Percentiles rank a stretch among this genome's conserved stretches.
These are phyloP conservation scores for Suhomyces tanzawaensis DNA, from an alignment of 805 yeast genomes.

Conservation along the genomic window DNA sequence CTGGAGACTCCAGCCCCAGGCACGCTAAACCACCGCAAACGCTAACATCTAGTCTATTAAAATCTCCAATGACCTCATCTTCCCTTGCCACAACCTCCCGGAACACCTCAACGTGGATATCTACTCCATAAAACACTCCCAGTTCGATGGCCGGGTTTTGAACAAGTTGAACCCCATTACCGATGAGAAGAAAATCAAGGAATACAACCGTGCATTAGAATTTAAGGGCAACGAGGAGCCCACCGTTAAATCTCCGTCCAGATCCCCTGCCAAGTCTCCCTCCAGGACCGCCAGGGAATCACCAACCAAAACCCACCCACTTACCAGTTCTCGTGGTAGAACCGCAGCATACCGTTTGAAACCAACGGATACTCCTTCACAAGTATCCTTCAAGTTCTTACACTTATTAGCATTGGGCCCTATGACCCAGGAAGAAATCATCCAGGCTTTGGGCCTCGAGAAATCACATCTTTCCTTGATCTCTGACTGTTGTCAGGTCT, in stretches of 20 bases:
- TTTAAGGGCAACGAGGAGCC: conserved; percentile 1
- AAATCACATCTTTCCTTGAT: conserved; percentile 25
- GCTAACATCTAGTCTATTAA: conserved; percentile 29
- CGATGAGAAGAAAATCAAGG: conserved; percentile 29
- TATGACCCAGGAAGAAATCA: conserved; percentile 27
- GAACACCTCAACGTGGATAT: conserved; percentile 38
- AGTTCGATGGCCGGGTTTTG: conserved; percentile 31
- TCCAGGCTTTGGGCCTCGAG: conserved; percentile 10
- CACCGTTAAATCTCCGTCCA: conserved; percentile 3
- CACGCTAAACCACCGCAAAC: no score
- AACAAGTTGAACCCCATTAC: conserved; percentile 30
- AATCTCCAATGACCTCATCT: conserved; percentile 23
- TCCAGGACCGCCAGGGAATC: conserved; percentile 1
- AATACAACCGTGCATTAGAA: conserved; percentile 11
- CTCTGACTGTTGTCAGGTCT: conserved; percentile 28
- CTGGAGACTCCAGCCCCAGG: no score
- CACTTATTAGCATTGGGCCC: conserved; percentile 52
- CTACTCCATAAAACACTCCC: conserved; percentile 17
- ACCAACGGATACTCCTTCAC: conserved; percentile 4
- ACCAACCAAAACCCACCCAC: not conserved
- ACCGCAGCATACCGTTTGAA: conserved; percentile 5
- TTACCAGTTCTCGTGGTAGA: not conserved
- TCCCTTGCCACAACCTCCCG: conserved; percentile 32
- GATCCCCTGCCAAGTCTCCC: conserved; percentile 1
- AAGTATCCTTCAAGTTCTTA: conserved; percentile 28